Percentiles rank a stretch among this genome's conserved stretches.
phyloP scores from a whole-genome alignment of 2,329 filamentous ascomycete species.

The Calonectria montana region DNA sequence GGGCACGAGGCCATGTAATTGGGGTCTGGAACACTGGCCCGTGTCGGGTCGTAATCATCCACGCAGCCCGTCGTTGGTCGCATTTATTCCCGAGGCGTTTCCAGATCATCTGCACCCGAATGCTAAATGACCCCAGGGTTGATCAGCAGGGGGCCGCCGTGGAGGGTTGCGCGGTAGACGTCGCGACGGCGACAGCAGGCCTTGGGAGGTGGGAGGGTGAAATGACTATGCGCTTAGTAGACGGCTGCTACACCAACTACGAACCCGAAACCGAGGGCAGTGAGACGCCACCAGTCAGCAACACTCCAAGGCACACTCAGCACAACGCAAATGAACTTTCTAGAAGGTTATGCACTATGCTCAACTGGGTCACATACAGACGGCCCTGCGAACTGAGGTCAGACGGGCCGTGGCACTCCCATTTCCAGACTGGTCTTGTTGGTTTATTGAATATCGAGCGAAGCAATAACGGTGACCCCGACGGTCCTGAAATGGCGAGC shows the following conservation, averaged over 20 bases:
- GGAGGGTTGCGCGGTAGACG: not conserved
- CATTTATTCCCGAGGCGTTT: conserved; percentile 43
- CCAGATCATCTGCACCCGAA: conserved; percentile 12
- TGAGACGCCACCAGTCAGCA: not conserved
- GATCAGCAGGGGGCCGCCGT: not conserved
- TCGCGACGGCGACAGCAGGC: not conserved
- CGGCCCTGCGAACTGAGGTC: not conserved
- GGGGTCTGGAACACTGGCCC: conserved; percentile 29
- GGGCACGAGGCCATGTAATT: conserved; percentile 35
- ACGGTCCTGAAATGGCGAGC: not conserved
- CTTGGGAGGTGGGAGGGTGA: not conserved
- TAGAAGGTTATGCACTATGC: conserved; percentile 14
- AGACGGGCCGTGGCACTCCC: not conserved
- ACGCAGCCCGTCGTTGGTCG: not conserved
- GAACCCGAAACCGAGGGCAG: conserved; percentile 6
- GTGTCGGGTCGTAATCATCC: conserved; percentile 20
- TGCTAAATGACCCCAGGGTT: not conserved
- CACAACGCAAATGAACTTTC: not conserved
- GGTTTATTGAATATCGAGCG: conserved; percentile 12
- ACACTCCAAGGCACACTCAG: not conserved
- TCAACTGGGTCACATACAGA: not conserved
- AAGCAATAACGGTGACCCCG: not conserved
- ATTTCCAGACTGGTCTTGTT: not conserved
- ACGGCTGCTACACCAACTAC: conserved; percentile 7
- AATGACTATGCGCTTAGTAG: not conserved